Evolutionary conservation across 352 stramenopile species (phyloP).

Genomic region (Thalassiosira ordinaria): DNA sequence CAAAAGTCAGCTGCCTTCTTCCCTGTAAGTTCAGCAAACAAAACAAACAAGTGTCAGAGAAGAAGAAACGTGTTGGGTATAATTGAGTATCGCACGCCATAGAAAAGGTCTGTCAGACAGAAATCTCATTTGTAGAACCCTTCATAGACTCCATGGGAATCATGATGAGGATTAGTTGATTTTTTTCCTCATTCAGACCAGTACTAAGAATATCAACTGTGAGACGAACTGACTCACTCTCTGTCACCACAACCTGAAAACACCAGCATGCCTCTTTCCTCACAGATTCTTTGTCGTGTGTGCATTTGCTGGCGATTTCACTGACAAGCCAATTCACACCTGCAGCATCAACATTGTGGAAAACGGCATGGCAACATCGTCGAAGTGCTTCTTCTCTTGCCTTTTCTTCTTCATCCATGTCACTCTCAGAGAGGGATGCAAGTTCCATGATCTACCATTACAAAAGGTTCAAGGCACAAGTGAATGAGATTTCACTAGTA

Average conservation of each 20-base stretch:
- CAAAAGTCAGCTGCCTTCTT: slow-evolving; percentile 89
- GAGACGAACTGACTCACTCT: slow-evolving; percentile 83
- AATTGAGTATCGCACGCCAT: slow-evolving; percentile 21
- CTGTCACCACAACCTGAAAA: slow-evolving; percentile 89
- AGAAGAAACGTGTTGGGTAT: slow-evolving; percentile 26
- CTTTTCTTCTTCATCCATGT: slow-evolving; percentile 58
- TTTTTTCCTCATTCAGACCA: slow-evolving; percentile 38
- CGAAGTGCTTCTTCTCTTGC: slow-evolving; percentile 61
- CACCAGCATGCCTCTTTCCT: slow-evolving; percentile 92
- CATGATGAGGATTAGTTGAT: slow-evolving; percentile 53
- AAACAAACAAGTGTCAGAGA: slow-evolving; percentile 31
- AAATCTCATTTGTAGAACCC: slow-evolving; percentile 63
- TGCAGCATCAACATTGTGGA: slow-evolving; percentile 87
- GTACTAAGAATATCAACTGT: background rate
- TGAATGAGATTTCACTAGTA: too few relatives aligned
- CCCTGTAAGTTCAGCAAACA: slow-evolving; percentile 52
- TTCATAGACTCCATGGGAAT: slow-evolving; percentile 47
- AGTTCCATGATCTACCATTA: slow-evolving; percentile 86
- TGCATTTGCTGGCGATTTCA: slow-evolving; percentile 94
- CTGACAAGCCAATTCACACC: slow-evolving; percentile 94
- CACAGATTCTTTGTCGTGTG: slow-evolving; percentile 89
- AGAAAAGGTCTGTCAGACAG: slow-evolving; percentile 53
- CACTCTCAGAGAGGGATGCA: slow-evolving; percentile 57
- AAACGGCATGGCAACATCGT: slow-evolving; percentile 68
- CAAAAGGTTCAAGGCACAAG: too few relatives aligned